Evolutionary conservation across 2,329 filamentous ascomycete species (phyloP).

Genomic region (Didymella arachidicola): DNA sequence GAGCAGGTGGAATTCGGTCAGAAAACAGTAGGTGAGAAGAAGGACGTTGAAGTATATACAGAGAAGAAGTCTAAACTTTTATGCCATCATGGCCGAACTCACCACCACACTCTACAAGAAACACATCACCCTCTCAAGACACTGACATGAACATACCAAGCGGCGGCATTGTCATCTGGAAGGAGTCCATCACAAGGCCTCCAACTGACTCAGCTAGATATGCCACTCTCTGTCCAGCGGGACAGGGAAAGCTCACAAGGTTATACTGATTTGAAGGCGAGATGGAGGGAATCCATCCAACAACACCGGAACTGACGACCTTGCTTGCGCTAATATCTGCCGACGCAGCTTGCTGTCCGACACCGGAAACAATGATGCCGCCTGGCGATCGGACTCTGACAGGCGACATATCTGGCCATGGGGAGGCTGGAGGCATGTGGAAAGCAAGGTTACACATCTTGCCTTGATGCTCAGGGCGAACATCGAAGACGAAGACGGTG

Average conservation of each 20-base stretch:
- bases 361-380: slow-evolving; percentile 42
- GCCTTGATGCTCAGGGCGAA: slow-evolving; percentile 50
- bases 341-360: slow-evolving; percentile 25
- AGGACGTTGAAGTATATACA: slow-evolving; percentile 23
- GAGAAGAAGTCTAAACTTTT: slow-evolving; percentile 15
- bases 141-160: slow-evolving; percentile 36
- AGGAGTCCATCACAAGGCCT: slow-evolving; percentile 38
- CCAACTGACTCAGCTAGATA: slow-evolving; percentile 35
- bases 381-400: slow-evolving; percentile 45
- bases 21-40: neutral
- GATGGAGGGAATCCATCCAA: slow-evolving; percentile 29
- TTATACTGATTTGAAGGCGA: slow-evolving; percentile 30
- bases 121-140: slow-evolving; percentile 9
- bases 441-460: slow-evolving; percentile 60
- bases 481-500: slow-evolving; percentile 58
- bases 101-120: neutral
- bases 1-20: neutral
- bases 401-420: slow-evolving; percentile 44
- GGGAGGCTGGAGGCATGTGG: slow-evolving; percentile 53
- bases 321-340: slow-evolving; percentile 20
- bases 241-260: slow-evolving; percentile 35
- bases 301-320: slow-evolving; percentile 6
- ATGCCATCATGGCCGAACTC: slow-evolving; percentile 7
- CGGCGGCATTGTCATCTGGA: slow-evolving; percentile 35
- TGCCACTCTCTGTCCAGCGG: slow-evolving; percentile 33